These are phyloP conservation scores for Moelleriella libera DNA, from an alignment of 2,329 filamentous ascomycete species.

Conservation along the genomic window DNA sequence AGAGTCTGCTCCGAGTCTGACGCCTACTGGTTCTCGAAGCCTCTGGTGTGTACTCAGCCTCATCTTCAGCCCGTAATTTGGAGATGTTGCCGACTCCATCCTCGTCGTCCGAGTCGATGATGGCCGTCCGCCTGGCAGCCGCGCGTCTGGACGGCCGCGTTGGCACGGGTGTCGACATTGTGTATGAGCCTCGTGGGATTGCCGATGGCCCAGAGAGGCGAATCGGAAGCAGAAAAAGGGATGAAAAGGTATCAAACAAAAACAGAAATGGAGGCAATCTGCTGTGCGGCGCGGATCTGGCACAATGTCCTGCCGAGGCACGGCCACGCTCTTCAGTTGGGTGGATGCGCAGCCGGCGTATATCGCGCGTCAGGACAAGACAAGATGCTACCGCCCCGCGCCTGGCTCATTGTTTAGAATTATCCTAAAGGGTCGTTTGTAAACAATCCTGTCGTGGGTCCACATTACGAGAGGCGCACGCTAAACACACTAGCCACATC, in stretches of 20 bases:
- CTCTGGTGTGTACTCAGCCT: slow-evolving; percentile 71
- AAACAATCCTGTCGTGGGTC: slow-evolving; percentile 18
- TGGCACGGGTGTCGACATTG: slow-evolving; percentile 17
- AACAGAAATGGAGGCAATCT: not conserved
- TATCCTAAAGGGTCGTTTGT: slow-evolving; percentile 22
- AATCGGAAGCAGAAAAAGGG: not conserved
- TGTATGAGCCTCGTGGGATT: not conserved
- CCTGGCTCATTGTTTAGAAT: slow-evolving; percentile 19
- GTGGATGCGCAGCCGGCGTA: no score
- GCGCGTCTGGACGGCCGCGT: slow-evolving; percentile 25
- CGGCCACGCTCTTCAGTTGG: not conserved
- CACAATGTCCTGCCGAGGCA: not conserved
- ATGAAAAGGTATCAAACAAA: not conserved
- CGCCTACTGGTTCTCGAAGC: slow-evolving; percentile 43
- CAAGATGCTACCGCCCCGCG: slow-evolving; percentile 7
- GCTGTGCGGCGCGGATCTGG: not conserved
- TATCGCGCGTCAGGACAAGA: no score
- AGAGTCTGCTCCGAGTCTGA: slow-evolving; percentile 24
- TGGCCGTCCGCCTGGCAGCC: slow-evolving; percentile 52
- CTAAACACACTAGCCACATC: not conserved
- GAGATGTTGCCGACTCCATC: slow-evolving; percentile 42
- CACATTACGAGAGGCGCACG: not conserved
- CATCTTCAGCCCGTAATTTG: slow-evolving; percentile 40
- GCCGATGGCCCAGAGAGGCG: not conserved
- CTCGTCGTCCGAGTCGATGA: slow-evolving; percentile 73